These are phyloP conservation scores for Ilex paraguariensis DNA, from an alignment of 305 asterid genomes.

Conservation along the genomic window DNA sequence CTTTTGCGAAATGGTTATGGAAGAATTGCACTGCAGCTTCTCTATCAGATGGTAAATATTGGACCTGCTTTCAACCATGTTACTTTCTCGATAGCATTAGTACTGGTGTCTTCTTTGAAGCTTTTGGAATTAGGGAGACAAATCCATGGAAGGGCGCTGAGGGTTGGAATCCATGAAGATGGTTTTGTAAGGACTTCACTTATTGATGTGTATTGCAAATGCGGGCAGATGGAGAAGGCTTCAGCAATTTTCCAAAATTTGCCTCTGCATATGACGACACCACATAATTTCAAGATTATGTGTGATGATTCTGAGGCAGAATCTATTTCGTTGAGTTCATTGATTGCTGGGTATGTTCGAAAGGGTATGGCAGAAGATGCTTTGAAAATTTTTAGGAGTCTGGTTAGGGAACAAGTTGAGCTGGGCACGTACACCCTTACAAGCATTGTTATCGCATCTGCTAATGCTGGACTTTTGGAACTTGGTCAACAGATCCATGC, in stretches of 20 bases:
- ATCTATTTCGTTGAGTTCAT: conserved; percentile 49
- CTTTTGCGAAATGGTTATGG: conserved; percentile 42
- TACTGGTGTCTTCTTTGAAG: conserved; percentile 42
- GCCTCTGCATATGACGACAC: conserved; percentile 1
- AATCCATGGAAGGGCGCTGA: conserved; percentile 47
- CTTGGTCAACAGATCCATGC: conserved; percentile 78
- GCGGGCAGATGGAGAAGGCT: conserved; percentile 54
- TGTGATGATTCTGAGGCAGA: conserved; percentile 31
- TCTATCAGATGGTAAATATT: conserved; percentile 41
- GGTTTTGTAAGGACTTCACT: conserved; percentile 44
- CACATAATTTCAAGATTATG: conserved; percentile 16
- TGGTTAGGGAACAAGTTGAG: conserved; percentile 36
- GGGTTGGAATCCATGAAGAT: conserved; percentile 44
- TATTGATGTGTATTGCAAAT: conserved; percentile 76
- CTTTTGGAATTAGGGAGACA: conserved; percentile 54
- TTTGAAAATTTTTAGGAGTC: conserved; percentile 36
- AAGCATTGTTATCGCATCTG: conserved; percentile 47
- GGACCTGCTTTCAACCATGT: conserved; percentile 37
- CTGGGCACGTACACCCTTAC: conserved; percentile 50
- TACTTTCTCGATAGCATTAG: conserved; percentile 60
- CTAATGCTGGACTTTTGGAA: conserved; percentile 40
- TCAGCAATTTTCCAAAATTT: conserved; percentile 32
- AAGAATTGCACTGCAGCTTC: conserved; percentile 41
- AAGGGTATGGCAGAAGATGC: conserved; percentile 52
- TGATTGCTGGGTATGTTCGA: conserved; percentile 63